A percentile compares a stretch with the other conserved stretches of the same genome.
These are phyloP conservation scores for Esteya vermicola DNA, from an alignment of 2,329 filamentous ascomycete genomes.

Conservation along the genomic window DNA sequence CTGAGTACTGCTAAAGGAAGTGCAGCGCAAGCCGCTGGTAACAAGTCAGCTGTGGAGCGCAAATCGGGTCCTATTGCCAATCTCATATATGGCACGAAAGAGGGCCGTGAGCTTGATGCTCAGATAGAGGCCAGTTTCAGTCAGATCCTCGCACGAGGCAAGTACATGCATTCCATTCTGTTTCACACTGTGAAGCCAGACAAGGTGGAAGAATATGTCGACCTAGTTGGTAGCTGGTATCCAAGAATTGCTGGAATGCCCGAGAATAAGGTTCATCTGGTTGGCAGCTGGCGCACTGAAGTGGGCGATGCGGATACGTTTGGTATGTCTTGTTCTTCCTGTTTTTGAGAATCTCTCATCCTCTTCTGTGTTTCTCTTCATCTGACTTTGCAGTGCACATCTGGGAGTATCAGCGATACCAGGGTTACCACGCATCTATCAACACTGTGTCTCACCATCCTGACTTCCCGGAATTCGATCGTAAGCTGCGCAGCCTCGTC, in stretches of 20 bases:
- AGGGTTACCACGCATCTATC: constrained; percentile 86
- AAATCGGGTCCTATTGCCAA: constrained; percentile 64
- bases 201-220: constrained; percentile 86
- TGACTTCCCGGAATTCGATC: constrained; percentile 72
- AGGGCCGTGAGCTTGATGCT: constrained; percentile 83
- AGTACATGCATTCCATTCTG: constrained; percentile 97
- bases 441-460: constrained; percentile 72
- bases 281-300: constrained; percentile 96
- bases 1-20: constrained; percentile 44
- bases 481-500: constrained; percentile 74
- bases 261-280: constrained; percentile 88
- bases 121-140: constrained; percentile 95
- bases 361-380: background rate
- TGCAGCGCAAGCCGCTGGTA: constrained; percentile 41
- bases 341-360: too few species aligned
- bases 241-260: constrained; percentile 71
- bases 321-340: constrained; percentile 38
- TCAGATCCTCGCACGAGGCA: constrained; percentile 84
- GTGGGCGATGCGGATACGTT: constrained; percentile 97
- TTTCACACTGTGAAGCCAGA: constrained; percentile 93
- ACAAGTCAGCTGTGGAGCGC: constrained; percentile 44
- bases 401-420: constrained; percentile 97
- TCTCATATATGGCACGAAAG: constrained; percentile 93
- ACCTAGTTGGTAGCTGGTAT: constrained; percentile 84
- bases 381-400: constrained; percentile 63